A percentile compares a stretch with the other conserved stretches of the same genome.
These are phyloP conservation scores for Gaertneriomyces semiglobifer DNA, from an alignment of 192 early-diverging fungal species.

Conservation along the genomic window DNA sequence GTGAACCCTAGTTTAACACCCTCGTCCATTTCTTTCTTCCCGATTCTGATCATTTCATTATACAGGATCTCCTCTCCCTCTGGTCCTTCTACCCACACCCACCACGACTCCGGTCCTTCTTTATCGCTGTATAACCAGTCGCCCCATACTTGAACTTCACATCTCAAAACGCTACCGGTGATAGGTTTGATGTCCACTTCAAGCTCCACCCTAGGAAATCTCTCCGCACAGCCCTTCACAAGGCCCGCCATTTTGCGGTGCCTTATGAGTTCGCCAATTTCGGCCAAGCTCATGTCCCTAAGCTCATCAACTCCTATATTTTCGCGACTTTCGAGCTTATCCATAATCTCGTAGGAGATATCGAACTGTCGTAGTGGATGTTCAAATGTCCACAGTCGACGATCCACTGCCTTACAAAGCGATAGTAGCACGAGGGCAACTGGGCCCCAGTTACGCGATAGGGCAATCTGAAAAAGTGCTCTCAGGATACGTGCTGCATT, in stretches of 20 bases:
- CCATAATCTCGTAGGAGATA: conserved; percentile 67
- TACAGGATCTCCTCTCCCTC: conserved; percentile 89
- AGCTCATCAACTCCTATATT: conserved; percentile 39
- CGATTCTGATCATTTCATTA: conserved; percentile 84
- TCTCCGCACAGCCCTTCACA: conserved; percentile 69
- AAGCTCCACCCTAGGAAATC: conserved; percentile 82
- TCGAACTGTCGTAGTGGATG: conserved; percentile 84
- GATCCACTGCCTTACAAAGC: conserved; percentile 85
- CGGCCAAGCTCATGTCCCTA: conserved; percentile 76
- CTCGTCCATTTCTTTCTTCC: conserved; percentile 64
- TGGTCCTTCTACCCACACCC: conserved; percentile 93
- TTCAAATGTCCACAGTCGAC: conserved; percentile 88
- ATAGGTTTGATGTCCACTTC: conserved; percentile 85
- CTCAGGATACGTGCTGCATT: conserved; percentile 90
- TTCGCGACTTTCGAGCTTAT: conserved; percentile 71
- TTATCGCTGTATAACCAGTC: conserved; percentile 94
- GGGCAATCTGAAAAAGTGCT: conserved; percentile 92
- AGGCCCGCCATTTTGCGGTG: conserved; percentile 75
- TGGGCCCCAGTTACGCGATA: conserved; percentile 88
- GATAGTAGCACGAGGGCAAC: conserved; percentile 70
- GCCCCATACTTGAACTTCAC: conserved; percentile 73
- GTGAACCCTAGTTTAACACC: conserved; percentile 61
- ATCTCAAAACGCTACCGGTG: conserved; percentile 83
- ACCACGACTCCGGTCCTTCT: conserved; percentile 88
- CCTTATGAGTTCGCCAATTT: conserved; percentile 83